Percentiles rank a stretch among this genome's conserved stretches.
These are phyloP conservation scores for Dictyostelium citrinum DNA, from an alignment of 78 protist species.

Conservation along the genomic window DNA sequence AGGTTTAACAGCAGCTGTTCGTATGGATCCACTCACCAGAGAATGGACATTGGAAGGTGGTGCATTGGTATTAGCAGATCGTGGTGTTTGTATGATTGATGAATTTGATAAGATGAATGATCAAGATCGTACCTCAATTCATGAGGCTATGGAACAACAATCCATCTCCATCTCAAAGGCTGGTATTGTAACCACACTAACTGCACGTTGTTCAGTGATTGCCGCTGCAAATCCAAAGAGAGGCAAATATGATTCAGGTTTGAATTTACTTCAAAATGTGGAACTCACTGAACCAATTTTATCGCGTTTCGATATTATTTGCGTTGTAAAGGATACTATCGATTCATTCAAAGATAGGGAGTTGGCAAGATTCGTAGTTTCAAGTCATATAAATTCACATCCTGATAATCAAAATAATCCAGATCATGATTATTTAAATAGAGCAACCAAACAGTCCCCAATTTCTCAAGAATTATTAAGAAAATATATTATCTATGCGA, in stretches of 20 bases:
- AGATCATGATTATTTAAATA: background rate
- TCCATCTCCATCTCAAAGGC: conserved; percentile 98
- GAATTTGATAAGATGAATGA: conserved; percentile 99
- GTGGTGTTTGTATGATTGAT: conserved; percentile 99
- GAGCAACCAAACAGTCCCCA: conserved; percentile 55
- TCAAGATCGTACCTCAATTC: conserved; percentile 97
- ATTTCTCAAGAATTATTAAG: conserved; percentile 92
- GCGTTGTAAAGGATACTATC: conserved; percentile 93
- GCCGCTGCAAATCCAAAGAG: conserved; percentile 99
- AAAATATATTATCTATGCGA: conserved; percentile 92
- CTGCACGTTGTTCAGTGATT: conserved; percentile 97
- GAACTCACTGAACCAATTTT: conserved; percentile 98
- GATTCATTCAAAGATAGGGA: conserved; percentile 89
- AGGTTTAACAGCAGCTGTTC: conserved; percentile 99
- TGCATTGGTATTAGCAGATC: conserved; percentile 99
- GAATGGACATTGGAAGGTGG: conserved; percentile 99
- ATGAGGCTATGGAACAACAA: conserved; percentile 99
- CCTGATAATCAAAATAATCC: conserved; percentile 68
- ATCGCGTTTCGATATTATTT: conserved; percentile 97
- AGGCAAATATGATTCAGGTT: conserved; percentile 93
- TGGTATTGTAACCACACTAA: conserved; percentile 98
- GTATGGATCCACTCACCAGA: conserved; percentile 95
- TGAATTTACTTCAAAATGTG: conserved; percentile 92
- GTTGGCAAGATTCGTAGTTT: conserved; percentile 94
- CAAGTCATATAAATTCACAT: conserved; percentile 89